Percentiles rank a stretch among this genome's conserved stretches.
Evolutionary conservation across 495 filamentous ascomycete species (phyloP).

Genomic region (Diplogelasinospora grovesii): DNA sequence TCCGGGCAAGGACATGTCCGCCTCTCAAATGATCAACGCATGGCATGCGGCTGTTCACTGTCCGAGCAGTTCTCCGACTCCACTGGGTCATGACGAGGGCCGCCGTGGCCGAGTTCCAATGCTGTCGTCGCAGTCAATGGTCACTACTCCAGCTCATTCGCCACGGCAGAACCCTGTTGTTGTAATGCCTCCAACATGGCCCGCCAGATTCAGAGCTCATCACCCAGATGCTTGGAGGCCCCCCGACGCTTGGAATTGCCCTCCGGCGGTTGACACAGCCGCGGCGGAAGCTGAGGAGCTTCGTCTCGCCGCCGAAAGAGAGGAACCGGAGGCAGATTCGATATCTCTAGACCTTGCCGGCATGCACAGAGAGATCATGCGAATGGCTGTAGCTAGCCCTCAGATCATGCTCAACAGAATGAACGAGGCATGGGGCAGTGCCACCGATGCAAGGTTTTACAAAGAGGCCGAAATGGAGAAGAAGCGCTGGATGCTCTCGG

Average conservation of each 20-base stretch:
- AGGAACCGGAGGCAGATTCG: slow-evolving; percentile 8
- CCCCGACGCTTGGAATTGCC: slow-evolving; percentile 14
- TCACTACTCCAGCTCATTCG: slow-evolving; percentile 1
- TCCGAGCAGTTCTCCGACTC: not conserved
- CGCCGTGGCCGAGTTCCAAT: not conserved
- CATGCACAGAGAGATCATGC: slow-evolving; percentile 33
- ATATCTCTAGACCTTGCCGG: slow-evolving; percentile 23
- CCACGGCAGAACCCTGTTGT: not conserved
- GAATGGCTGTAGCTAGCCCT: slow-evolving; percentile 38
- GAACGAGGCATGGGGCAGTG: slow-evolving; percentile 33
- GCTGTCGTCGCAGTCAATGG: not conserved
- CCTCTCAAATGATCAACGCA: slow-evolving; percentile 10
- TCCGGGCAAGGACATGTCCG: not conserved
- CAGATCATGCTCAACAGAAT: slow-evolving; percentile 39
- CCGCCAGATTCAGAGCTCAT: slow-evolving; percentile 12
- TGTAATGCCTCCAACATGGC: not conserved
- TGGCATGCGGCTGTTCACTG: slow-evolving; percentile 12
- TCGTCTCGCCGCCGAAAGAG: slow-evolving; percentile 3
- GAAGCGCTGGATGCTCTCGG: slow-evolving; percentile 40
- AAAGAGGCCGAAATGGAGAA: slow-evolving; percentile 35
- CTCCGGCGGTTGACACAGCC: slow-evolving; percentile 10
- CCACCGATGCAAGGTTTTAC: slow-evolving; percentile 32
- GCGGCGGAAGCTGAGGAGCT: no score
- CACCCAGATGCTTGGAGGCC: slow-evolving; percentile 36
- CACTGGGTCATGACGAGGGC: not conserved